Conservation (phyloP, 192 early-diverging fungal species). For the Chytriomyces sp. region DNA sequence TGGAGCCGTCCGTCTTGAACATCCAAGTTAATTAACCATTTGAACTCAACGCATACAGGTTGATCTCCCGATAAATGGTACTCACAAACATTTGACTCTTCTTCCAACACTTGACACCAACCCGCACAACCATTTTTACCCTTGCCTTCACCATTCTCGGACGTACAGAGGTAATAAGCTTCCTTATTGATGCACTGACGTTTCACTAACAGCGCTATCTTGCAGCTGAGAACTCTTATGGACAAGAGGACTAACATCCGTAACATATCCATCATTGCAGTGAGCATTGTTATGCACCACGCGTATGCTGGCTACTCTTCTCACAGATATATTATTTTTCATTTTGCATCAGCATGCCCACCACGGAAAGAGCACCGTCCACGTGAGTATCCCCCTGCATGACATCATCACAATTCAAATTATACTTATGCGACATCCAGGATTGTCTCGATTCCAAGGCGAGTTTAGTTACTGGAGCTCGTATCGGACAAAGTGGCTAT, state of each 20-base stretch:
- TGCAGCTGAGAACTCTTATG: slow-evolving; percentile 79
- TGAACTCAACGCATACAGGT: slow-evolving; percentile 31
- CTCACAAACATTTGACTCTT: slow-evolving; percentile 8
- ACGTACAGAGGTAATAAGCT: slow-evolving; percentile 23
- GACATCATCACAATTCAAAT: slow-evolving; percentile 56
- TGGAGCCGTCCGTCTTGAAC: no score
- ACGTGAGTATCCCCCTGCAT: not conserved
- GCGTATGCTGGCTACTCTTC: not conserved
- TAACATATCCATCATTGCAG: slow-evolving; percentile 99
- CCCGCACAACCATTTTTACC: not conserved
- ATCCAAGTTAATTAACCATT: no score
- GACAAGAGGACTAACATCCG: slow-evolving; percentile 92
- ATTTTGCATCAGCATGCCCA: slow-evolving; percentile 81
- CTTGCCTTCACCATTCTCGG: not conserved
- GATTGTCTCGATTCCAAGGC: slow-evolving; percentile 96
- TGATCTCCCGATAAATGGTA: slow-evolving; percentile 50
- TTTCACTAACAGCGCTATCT: not conserved
- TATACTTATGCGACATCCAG: slow-evolving; percentile 56
- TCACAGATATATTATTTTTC: slow-evolving; percentile 10
- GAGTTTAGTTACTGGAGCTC: slow-evolving; percentile 95
- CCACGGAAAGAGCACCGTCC: slow-evolving; percentile 81
- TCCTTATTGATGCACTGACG: not conserved
- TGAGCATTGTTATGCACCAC: slow-evolving; percentile 15
- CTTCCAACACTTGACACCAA: not conserved
- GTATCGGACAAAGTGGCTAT: no score